Evolutionary conservation across 164 flowering plant species (phyloP), one percentile per base, ranked within the genome.

Genomic region (Aristolochia fimbriata): DNA sequence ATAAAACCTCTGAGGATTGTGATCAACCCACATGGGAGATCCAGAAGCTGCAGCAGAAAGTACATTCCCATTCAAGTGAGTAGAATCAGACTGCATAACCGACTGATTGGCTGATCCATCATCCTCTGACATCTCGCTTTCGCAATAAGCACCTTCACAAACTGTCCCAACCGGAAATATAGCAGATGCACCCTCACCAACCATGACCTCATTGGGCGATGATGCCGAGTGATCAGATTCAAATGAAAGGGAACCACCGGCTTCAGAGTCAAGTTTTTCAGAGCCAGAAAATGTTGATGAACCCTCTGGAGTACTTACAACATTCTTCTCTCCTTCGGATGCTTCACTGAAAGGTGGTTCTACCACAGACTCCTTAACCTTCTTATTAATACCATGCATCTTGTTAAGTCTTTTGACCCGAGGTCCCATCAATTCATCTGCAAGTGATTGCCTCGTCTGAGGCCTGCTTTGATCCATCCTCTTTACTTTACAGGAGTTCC

Each of bases 401-500:
- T 61, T 60, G 24, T 55, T 55, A 57, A 55, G 51, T 51, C 43
- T 30, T 54, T 23, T 60, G 51, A 65, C 19, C 53, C 64, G 57
- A 10, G 63, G 60, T 31, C 48, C 51, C 24, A 71, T 67, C 27
- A 68, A 47, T 65, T 19, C 62, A 51, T 69, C 72, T 45, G 68
- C 71, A 25, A 52, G 57, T 25, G 58, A 33, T 53, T 51, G 59
- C 12, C 20, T 61, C 22, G 47, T 62, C 63, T 69, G 71, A 33
- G 61, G 74, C 62, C 63, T 74, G 31, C 31, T 57, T 58, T 71
- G 68, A 50, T 56, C 31, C 13, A 10, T 19, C 50, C 27, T 55
- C 46, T 48, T 57, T 21, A 62, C 71, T 69, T 52, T 51, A n/a
- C 24, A 59, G 47, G 71, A 63, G 54, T 77, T 77, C 65, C 58